These are phyloP conservation scores for Cadophora sp. DNA, from an alignment of 2,329 filamentous ascomycete genomes.

Conservation along the genomic window DNA sequence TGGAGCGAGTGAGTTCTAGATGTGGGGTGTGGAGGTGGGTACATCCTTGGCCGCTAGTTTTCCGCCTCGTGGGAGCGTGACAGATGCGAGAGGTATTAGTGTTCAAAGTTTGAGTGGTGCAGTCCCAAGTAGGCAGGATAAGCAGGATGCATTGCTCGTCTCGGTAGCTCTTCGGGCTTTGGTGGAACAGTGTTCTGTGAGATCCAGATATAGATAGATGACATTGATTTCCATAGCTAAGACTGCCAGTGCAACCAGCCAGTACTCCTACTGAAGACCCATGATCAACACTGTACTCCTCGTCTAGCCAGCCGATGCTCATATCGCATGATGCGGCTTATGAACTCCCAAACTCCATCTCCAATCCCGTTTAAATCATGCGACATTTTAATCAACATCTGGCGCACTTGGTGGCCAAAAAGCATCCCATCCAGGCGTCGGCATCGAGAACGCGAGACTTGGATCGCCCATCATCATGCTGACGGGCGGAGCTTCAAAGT, in stretches of 20 bases:
- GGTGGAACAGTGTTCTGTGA: not conserved
- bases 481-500: not conserved
- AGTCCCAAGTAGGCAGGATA: too few relatives aligned
- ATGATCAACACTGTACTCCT: too few relatives aligned
- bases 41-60: not conserved
- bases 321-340: not conserved
- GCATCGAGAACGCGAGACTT: conserved; percentile 3
- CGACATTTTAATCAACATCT: not conserved
- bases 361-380: not conserved
- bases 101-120: too few relatives aligned
- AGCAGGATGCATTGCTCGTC: too few relatives aligned
- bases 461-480: not conserved
- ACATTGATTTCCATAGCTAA: too few relatives aligned
- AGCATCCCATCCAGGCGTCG: not conserved
- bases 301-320: not conserved
- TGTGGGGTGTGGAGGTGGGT: too few relatives aligned
- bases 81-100: too few relatives aligned
- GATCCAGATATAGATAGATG: not conserved
- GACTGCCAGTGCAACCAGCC: too few relatives aligned
- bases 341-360: not conserved
- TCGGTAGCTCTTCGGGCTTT: not conserved
- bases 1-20: not conserved
- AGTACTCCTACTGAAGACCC: too few relatives aligned
- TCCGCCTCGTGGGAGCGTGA: not conserved
- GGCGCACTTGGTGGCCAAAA: conserved; percentile 8